Percentiles rank a stretch among this genome's conserved stretches.
Conservation (phyloP, 2,329 filamentous ascomycete genomes). For the Cephalotrichum gorgonifer region DNA sequence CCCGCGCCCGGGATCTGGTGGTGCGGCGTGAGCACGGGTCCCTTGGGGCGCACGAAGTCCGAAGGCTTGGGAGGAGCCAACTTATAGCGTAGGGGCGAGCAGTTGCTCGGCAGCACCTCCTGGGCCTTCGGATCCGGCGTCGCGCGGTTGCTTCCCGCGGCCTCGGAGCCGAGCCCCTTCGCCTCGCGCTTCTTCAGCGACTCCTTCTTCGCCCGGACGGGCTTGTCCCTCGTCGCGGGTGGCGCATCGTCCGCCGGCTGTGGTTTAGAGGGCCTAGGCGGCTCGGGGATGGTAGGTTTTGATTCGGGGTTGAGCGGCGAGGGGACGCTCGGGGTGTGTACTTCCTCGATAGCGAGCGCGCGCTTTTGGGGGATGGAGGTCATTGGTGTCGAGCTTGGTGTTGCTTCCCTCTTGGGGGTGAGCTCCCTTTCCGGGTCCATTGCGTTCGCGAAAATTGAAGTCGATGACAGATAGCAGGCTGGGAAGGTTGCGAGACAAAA, state of each 20-base stretch:
- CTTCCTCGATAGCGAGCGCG: conserved; percentile 55
- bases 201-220: conserved; percentile 51
- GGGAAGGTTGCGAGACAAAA: background rate
- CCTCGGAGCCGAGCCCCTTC: conserved; percentile 37
- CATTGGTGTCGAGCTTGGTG: conserved; percentile 20
- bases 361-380: conserved; percentile 54
- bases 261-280: conserved; percentile 24
- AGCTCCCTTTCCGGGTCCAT: conserved; percentile 2
- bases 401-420: conserved; percentile 5
- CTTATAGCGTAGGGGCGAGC: conserved; percentile 49
- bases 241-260: conserved; percentile 33
- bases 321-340: conserved; percentile 58
- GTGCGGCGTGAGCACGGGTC: conserved; percentile 45
- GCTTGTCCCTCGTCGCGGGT: conserved; percentile 19
- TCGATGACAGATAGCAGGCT: background rate
- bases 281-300: conserved; percentile 26
- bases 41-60: conserved; percentile 51
- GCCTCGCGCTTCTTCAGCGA: conserved; percentile 59
- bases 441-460: background rate
- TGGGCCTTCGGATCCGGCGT: conserved; percentile 44
- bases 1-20: conserved; percentile 40
- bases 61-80: conserved; percentile 51
- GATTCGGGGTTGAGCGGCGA: conserved; percentile 65
- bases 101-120: conserved; percentile 27
- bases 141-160: conserved; percentile 34